A percentile compares a stretch with the other conserved stretches of the same genome.
These are phyloP conservation scores for Paxillus rubicundulus DNA, from an alignment of 768 basidiomycete genomes.

Conservation along the genomic window DNA sequence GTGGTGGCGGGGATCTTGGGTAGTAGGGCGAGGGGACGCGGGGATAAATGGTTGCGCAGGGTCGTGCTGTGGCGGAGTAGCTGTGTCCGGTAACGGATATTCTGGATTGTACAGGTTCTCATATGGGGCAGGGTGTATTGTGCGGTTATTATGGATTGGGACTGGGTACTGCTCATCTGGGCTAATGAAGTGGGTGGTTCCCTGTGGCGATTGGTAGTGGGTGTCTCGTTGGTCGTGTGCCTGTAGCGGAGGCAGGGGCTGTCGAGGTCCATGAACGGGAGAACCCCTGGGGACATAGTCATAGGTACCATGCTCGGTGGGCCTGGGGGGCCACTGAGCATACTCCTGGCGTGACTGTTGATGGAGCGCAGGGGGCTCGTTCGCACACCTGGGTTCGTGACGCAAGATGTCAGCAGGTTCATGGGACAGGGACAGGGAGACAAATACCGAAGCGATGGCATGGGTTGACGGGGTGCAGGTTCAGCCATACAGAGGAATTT, in stretches of 20 bases:
- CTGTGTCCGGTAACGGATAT: neutral
- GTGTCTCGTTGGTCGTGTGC: neutral
- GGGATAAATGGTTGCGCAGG: neutral
- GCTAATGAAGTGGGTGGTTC: neutral
- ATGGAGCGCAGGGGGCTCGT: no score
- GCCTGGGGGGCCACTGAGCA: neutral
- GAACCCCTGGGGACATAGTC: neutral
- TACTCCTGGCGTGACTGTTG: no score
- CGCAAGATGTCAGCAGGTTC: neutral
- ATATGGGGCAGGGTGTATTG: neutral
- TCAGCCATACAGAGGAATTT: neutral
- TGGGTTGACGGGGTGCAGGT: neutral
- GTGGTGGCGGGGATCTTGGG: no score
- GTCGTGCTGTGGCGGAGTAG: neutral
- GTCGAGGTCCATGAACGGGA: no score
- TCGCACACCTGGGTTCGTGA: neutral
- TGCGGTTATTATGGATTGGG: neutral
- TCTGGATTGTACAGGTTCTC: neutral
- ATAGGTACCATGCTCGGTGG: no score
- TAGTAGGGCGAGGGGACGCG: neutral
- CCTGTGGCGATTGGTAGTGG: neutral
- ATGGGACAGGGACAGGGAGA: neutral
- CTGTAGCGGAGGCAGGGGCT: neutral
- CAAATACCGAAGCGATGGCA: neutral
- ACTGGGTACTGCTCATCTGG: neutral